Base-by-base conservation (phyloP, 2,329 filamentous ascomycete genomes). In the Neonectria neomacrospora region DNA sequence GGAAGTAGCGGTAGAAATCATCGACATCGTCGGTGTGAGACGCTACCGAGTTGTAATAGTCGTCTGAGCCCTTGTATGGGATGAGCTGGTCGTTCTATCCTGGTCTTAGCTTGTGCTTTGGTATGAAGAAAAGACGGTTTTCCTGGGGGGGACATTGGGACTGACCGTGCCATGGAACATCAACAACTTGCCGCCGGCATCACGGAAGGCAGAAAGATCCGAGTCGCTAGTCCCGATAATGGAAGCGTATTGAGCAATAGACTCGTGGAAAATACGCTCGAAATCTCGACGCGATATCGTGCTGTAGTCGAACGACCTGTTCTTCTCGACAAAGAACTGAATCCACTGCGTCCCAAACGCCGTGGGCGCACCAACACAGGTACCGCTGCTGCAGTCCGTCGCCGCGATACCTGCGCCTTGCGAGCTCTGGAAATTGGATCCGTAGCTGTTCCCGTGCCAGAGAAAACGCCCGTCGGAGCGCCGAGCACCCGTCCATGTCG, bases 1-100 rank as follows among this genome's bases (percentile, higher is more conserved):
- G 61, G 23, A 77, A 80, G 44, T 75, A 67, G 2, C 75, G 70
- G 45, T 77, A 80, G 44, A 76, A 80, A 7, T 71, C 65, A 14
- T 72, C 64, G 1, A 75, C 58, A 1, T 72, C 63, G 1, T 63
- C 61, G 9, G 66, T 56, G 1, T 68, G 22, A 1, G 34, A 57
- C 16, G 57, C 54, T 3, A 75, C 76, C 0, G 48, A 42, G 1
- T 74, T 53, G 53, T 76, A 77, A 51, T 77, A 79, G 7, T 70
- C 18, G 63, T 74, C 56, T 0, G 68, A 72, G 2, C 59, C 66
- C 1, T 51, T 28, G 0, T 62, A 47, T 0, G 71, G 59, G 16
- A 74, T 70, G 3, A 67, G 10, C 1, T 58, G 42, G 41, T 75
- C 72, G 3, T 57, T 54, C 71, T 74, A 20, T 28, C 1, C 14